Conservation (phyloP, 495 filamentous ascomycete species). For the Penicillium verhagenii region DNA sequence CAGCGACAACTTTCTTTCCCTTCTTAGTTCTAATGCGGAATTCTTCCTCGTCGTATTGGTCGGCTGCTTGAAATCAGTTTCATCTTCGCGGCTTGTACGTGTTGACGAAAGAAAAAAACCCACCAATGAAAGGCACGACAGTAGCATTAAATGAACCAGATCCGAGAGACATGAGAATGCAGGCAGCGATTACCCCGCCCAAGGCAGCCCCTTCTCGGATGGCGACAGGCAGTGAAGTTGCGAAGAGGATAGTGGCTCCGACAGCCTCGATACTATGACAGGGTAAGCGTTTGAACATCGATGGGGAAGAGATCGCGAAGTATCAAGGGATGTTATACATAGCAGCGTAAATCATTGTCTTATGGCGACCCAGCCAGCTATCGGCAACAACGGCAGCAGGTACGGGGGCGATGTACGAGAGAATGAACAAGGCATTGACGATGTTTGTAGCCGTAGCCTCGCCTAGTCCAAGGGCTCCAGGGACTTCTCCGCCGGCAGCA, state of each 20-base stretch:
- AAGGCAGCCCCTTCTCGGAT: constrained; percentile 27
- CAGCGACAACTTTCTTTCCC: constrained; percentile 57
- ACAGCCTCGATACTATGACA: constrained; percentile 17
- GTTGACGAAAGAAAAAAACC: not conserved
- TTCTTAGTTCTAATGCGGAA: constrained; percentile 43
- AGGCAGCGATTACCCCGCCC: constrained; percentile 22
- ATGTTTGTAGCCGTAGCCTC: constrained; percentile 9
- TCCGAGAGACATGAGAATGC: constrained; percentile 19
- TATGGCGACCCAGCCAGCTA: constrained; percentile 10
- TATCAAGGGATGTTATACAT: constrained; percentile 3
- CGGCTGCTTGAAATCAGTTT: constrained; percentile 33
- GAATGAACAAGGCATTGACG: constrained; percentile 5
- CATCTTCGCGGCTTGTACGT: not conserved
- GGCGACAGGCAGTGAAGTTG: constrained; percentile 25
- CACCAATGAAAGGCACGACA: constrained; percentile 12
- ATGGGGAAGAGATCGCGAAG: not conserved
- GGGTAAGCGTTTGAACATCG: not conserved
- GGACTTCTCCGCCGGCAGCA: constrained; percentile 3
- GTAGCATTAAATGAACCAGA: constrained; percentile 10
- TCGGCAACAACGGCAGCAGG: constrained; percentile 10
- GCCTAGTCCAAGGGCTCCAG: constrained; percentile 11
- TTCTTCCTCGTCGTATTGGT: constrained; percentile 53
- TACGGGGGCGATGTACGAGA: constrained; percentile 2
- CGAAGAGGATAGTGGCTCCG: constrained; percentile 27
- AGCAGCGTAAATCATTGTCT: constrained; percentile 11